Base-by-base conservation (phyloP, 768 basidiomycete genomes). In the Phallus indusiatus region DNA sequence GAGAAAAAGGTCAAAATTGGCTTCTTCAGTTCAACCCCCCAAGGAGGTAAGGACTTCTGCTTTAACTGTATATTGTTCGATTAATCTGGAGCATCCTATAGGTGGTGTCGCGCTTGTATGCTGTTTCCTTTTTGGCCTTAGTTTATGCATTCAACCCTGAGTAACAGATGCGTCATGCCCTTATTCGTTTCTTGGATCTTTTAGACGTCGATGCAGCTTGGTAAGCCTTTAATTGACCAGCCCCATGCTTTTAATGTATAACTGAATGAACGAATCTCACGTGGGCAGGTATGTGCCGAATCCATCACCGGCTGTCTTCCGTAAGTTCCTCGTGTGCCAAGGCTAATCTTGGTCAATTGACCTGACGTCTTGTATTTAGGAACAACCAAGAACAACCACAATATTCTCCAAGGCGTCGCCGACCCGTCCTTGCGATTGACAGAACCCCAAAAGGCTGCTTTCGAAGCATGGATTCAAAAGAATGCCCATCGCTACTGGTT, bases 11-110 rank as follows among this genome's bases (percentile, higher is more conserved):
- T 90, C 69, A 91, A 89, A 72, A 89, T 95, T 63, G 87, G 86
- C 21, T 95, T 95, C 81, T 95, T 95, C 74, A 92, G 89, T 28
- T 93, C 91, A 10, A 97, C 94, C 6, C 94, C 94, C 11, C 92
- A 95, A 75, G 94, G 94, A 77, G 85, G 88, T 87, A 72, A 67
- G 80, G 67, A 54, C 46, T 62, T 61, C 55, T 54, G 53, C 42
- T 46, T 56, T 28, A 12, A 47, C 21, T 17, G 16, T 21, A 14
- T 61, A 55, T 64, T 64, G 58, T 62, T 37, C n/a, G 65, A 55
- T 64, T 53, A 36, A 52, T 56, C 35, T 55, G 48, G 37, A 59
- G 35, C 35, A 22, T 56, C 2, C 28, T 67, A 57, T 69, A 84
- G 92, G 94, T 68, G 94, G 94, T 69, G 94, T 97, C 62, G 94